phyloP scores from a whole-genome alignment of 345 rosid genomes.

The Eucalyptus cladocalyx region DNA sequence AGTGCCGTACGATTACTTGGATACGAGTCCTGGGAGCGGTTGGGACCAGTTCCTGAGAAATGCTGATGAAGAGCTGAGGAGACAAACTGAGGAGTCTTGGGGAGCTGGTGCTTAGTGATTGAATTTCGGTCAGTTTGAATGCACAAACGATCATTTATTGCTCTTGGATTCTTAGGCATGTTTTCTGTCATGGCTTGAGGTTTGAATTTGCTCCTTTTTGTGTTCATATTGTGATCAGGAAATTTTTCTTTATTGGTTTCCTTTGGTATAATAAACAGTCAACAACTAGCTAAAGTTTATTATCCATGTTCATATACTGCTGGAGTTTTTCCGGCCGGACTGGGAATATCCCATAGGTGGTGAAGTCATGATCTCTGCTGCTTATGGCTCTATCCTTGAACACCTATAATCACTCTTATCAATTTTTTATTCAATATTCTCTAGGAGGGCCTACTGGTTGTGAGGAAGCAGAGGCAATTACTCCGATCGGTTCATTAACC shows the following conservation, averaged over 20 bases:
- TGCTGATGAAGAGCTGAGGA: slow-evolving; percentile 38
- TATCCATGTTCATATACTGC: neutral
- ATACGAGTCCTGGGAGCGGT: slow-evolving; percentile 54
- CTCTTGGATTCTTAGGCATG: neutral
- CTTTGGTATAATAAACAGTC: neutral
- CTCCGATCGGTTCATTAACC: neutral
- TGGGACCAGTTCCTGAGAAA: slow-evolving; percentile 69
- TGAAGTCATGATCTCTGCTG: neutral
- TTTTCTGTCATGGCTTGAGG: neutral
- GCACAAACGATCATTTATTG: neutral
- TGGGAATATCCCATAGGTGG: neutral
- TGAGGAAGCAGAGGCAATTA: neutral
- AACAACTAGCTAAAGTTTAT: neutral
- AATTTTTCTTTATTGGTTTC: neutral
- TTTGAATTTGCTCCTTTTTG: neutral
- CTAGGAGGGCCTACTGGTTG: neutral
- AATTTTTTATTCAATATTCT: neutral
- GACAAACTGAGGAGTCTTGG: neutral
- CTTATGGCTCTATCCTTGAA: neutral
- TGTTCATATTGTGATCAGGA: neutral
- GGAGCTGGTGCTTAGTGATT: neutral
- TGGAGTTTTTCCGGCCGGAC: neutral
- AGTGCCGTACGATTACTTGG: slow-evolving; percentile 64
- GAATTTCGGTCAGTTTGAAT: neutral
- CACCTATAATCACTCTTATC: neutral